These are phyloP conservation scores for Aspergillus kassunensis DNA, from an alignment of 495 filamentous ascomycete species.

Conservation along the genomic window DNA sequence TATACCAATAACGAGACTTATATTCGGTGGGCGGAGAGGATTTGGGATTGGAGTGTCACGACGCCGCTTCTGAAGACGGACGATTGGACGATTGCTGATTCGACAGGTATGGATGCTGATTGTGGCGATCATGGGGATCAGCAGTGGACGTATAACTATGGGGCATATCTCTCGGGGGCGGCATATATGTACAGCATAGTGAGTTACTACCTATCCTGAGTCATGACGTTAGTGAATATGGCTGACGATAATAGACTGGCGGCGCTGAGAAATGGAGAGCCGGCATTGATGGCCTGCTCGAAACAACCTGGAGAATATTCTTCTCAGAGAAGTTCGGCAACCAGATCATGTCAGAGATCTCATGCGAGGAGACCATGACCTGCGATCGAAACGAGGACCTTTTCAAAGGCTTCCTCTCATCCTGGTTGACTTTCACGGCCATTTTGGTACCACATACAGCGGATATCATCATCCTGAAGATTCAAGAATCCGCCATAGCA, in stretches of 20 bases:
- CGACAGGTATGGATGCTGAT: slow-evolving; percentile 50
- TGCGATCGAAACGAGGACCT: slow-evolving; percentile 69
- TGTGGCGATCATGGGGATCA: slow-evolving; percentile 59
- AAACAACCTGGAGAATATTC: slow-evolving; percentile 37
- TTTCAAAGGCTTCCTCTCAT: slow-evolving; percentile 73
- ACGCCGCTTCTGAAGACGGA: slow-evolving; percentile 51
- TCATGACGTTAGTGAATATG: neutral
- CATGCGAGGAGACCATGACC: slow-evolving; percentile 60
- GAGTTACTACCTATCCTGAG: slow-evolving; percentile 19
- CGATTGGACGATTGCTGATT: slow-evolving; percentile 61
- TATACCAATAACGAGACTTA: slow-evolving; percentile 78
- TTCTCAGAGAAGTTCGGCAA: slow-evolving; percentile 54
- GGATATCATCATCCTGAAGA: slow-evolving; percentile 51
- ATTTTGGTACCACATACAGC: slow-evolving; percentile 63
- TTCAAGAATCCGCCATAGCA: slow-evolving; percentile 53
- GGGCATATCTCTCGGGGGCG: slow-evolving; percentile 66
- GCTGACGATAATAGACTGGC: slow-evolving; percentile 34
- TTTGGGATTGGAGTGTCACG: slow-evolving; percentile 63
- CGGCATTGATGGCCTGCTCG: slow-evolving; percentile 53
- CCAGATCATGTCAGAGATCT: slow-evolving; percentile 60
- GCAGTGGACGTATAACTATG: slow-evolving; percentile 77
- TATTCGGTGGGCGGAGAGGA: slow-evolving; percentile 66
- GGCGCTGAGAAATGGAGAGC: slow-evolving; percentile 51
- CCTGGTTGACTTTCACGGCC: slow-evolving; percentile 63
- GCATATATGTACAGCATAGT: slow-evolving; percentile 75